A percentile compares a stretch with the other conserved stretches of the same genome.
phyloP scores from a whole-genome alignment of 78 protist genomes.

The Dictyostelium discoideum region DNA sequence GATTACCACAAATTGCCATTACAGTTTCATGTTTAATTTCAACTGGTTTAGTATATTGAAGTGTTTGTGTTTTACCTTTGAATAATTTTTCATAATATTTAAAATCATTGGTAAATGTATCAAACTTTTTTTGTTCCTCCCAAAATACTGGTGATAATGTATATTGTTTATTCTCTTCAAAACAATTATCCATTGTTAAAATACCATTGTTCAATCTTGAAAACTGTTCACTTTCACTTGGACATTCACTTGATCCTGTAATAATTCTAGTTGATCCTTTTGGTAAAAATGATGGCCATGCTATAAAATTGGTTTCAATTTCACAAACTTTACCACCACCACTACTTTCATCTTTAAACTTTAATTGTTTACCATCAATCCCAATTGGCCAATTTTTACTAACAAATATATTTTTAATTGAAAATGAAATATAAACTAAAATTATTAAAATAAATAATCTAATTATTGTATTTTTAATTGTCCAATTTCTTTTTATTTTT shows the following conservation, averaged over 20 bases:
- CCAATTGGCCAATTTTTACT: slow-evolving; percentile 46
- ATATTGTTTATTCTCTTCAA: background rate
- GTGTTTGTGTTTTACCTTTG: background rate
- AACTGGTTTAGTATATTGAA: background rate
- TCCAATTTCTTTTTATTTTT: background rate
- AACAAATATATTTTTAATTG: background rate
- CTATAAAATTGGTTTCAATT: background rate
- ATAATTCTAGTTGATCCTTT: slow-evolving; percentile 22
- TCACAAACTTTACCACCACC: slow-evolving; percentile 6
- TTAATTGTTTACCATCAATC: slow-evolving; percentile 14
- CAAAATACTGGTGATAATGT: background rate
- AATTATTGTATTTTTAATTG: slow-evolving; percentile 2
- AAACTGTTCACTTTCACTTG: background rate
- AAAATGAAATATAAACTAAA: background rate
- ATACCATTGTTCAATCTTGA: background rate
- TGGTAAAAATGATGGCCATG: slow-evolving; percentile 64
- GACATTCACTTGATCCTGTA: slow-evolving; percentile 26
- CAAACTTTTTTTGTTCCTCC: background rate
- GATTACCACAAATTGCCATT: slow-evolving; percentile 11
- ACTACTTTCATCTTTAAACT: slow-evolving; percentile 30
- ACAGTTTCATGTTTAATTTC: background rate
- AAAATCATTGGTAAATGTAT: background rate
- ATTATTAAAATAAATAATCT: background rate
- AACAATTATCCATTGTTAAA: background rate
- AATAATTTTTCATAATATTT: background rate